Evolutionary conservation across 352 stramenopile species (phyloP), one percentile per base, ranked within the genome.

Genomic region (Phytopythium vexans): DNA sequence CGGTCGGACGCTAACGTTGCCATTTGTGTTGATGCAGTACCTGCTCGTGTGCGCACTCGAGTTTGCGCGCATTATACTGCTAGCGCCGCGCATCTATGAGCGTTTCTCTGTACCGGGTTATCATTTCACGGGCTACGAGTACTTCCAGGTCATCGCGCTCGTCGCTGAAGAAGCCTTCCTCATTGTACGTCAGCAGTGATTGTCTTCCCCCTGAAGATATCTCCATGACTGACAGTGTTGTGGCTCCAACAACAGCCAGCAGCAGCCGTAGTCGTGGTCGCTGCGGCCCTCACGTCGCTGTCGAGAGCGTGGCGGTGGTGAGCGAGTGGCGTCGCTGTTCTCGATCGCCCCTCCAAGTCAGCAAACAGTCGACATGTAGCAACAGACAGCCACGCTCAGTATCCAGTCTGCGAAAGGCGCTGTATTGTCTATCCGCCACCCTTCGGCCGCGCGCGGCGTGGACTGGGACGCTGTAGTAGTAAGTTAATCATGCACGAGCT

Each of bases 1-100:
- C 21, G 15, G 14, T 54, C 43, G 14, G 16, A 41, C 9, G 36
- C 45, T 49, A 14, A 54, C 39, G n/a, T 44, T 6, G 7, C 42
- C 41, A 31, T 47, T 27, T 14, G 32, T 54, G 33, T 37, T 40
- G 10, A 35, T 9, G 16, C 42, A 89, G 77, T 88, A 89, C 52
- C 58, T 89, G 63, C 54, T 88, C 43, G 62, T 89, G 36, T 88
- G 77, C 52, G 70, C 72, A 31, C 86, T 88, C 63, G 78, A 88
- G 54, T 85, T 88, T 39, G 69, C 72, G 53, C 74, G 77, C 15
- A 89, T 88, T 54, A 55, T 88, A 1, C 69, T 94, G 60, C 66
- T 91, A 3, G 76, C 68, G 10, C 75, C 79, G 41, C 70, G 86
- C 57, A 47, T 88, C 21, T 86, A 89, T 35, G 76, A 78, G 47